Evolutionary conservation across 1,139 yeast species (phyloP).

Genomic region (Protomyces arabidopsidicola): DNA sequence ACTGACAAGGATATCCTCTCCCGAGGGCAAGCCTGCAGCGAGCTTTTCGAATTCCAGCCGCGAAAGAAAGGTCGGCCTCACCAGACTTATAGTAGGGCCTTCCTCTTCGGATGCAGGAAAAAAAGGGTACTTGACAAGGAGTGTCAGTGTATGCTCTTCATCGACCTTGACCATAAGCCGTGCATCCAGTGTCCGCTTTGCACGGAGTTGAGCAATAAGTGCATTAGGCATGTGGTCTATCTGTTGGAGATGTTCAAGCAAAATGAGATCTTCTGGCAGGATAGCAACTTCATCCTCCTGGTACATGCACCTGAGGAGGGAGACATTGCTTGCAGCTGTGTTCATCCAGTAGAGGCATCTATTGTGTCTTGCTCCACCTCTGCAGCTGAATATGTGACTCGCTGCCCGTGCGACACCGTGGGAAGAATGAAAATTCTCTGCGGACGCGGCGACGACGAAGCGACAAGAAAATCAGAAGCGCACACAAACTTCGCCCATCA

Average conservation of each 20-base stretch:
- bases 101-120: background rate
- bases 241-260: background rate
- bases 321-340: background rate
- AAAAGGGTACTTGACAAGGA: background rate
- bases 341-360: background rate
- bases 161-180: background rate
- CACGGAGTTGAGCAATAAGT: background rate
- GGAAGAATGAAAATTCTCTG: background rate
- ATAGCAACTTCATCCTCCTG: background rate
- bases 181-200: background rate
- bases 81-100: background rate
- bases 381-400: background rate
- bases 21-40: background rate
- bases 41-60: conserved; percentile 1
- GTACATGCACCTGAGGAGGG: background rate
- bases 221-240: background rate
- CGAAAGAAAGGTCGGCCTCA: conserved; percentile 2
- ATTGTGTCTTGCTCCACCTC: background rate
- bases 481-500: background rate
- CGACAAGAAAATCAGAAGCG: background rate
- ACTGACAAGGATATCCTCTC: background rate
- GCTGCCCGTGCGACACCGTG: background rate
- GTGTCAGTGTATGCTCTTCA: background rate
- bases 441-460: background rate
- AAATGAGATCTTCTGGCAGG: background rate